Conservation (phyloP, 768 basidiomycete species). For the Tricholoma matsutake region DNA sequence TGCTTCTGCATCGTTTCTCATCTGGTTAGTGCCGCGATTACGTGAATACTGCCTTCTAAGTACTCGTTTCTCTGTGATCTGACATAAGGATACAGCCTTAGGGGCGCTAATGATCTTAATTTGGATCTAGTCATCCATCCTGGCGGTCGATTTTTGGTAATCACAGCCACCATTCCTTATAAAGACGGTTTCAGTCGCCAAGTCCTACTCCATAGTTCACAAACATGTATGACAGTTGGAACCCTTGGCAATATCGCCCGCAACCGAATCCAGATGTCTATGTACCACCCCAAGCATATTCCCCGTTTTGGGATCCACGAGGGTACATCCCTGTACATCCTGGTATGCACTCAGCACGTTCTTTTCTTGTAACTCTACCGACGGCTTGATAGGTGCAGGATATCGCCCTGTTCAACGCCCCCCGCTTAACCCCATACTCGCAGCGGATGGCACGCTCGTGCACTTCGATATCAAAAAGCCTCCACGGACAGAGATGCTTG, state of each 20-base stretch:
- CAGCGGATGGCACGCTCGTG: conserved; percentile 46
- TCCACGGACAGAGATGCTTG: conserved; percentile 38
- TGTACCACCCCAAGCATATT: neutral
- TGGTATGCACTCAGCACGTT: neutral
- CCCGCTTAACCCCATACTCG: conserved; percentile 51
- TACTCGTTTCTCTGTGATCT: too few species aligned
- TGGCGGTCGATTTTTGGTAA: too few species aligned
- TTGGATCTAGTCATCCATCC: too few species aligned
- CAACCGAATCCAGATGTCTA: neutral
- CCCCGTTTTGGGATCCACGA: neutral
- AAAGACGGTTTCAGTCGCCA: neutral
- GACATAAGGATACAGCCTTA: too few species aligned
- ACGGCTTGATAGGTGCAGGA: neutral
- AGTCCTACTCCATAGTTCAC: neutral
- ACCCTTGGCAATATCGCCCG: conserved; percentile 7
- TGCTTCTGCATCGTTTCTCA: too few species aligned
- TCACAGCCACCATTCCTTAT: neutral
- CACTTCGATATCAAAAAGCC: conserved; percentile 48
- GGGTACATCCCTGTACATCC: neutral
- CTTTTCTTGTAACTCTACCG: neutral
- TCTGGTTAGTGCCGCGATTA: too few species aligned
- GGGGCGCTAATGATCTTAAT: too few species aligned
- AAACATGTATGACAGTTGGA: conserved; percentile 7
- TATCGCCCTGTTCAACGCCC: conserved; percentile 40
- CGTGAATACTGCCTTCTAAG: too few species aligned